phyloP scores from a whole-genome alignment of 768 basidiomycete genomes.

The Lactarius hengduanensis region DNA sequence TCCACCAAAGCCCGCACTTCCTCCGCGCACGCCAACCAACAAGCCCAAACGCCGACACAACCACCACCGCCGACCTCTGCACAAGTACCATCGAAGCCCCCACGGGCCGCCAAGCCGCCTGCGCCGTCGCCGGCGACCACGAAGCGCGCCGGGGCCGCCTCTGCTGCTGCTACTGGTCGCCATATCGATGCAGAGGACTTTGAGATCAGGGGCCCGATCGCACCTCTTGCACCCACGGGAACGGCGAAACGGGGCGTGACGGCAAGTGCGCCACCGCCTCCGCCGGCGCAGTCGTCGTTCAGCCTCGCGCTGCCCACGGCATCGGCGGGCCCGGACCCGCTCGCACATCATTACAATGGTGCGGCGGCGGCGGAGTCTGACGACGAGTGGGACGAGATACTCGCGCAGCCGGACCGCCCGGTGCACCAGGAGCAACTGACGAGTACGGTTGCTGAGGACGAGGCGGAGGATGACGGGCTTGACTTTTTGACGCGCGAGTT shows the following conservation, averaged over 20 bases:
- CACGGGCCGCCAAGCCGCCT: background rate
- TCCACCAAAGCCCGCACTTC: slow-evolving; percentile 25
- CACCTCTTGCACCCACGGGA: slow-evolving; percentile 9
- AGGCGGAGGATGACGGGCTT: slow-evolving; percentile 38
- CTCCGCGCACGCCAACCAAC: background rate
- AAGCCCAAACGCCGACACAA: slow-evolving; percentile 15
- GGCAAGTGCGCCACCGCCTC: slow-evolving; percentile 27
- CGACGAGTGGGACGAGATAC: slow-evolving; percentile 52
- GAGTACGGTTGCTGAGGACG: slow-evolving; percentile 40
- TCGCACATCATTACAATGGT: slow-evolving; percentile 26
- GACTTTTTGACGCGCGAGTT: slow-evolving; percentile 28
- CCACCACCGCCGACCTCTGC: slow-evolving; percentile 7
- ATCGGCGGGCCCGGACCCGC: slow-evolving; percentile 26
- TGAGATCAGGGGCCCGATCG: slow-evolving; percentile 48
- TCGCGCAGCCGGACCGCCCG: slow-evolving; percentile 28
- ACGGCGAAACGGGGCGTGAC: background rate
- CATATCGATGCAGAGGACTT: slow-evolving; percentile 47
- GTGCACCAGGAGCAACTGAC: slow-evolving; percentile 31
- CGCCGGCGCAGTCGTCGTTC: slow-evolving; percentile 33
- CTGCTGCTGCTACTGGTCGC: slow-evolving; percentile 16
- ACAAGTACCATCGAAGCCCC: background rate
- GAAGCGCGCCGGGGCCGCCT: background rate
- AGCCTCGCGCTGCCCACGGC: slow-evolving; percentile 42
- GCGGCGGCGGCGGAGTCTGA: slow-evolving; percentile 33
- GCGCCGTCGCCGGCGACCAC: background rate